Percentiles rank a stretch among this genome's conserved stretches.
Conservation (phyloP, 768 basidiomycete species). For the Rhodosporidiobolus sp. region DNA sequence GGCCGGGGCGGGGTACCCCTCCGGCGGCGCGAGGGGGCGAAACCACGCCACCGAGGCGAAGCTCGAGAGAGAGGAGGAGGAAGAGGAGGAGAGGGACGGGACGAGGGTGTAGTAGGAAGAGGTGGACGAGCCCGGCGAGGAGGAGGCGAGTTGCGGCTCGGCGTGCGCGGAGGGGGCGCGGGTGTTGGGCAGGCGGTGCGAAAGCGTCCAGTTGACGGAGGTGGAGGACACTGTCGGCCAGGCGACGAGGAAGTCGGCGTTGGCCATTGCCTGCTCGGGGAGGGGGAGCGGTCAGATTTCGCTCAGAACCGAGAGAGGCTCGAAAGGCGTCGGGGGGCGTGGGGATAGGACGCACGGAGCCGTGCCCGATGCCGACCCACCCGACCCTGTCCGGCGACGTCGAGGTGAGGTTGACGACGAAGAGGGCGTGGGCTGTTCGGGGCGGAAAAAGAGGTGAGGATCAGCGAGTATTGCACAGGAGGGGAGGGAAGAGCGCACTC, state of each 20-base stretch:
- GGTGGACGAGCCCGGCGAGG: not conserved
- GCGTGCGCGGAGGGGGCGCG: not conserved
- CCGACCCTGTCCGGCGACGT: not conserved
- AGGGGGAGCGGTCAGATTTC: no score
- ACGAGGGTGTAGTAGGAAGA: constrained; percentile 13
- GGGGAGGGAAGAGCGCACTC: constrained; percentile 1
- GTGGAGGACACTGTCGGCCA: constrained; percentile 21
- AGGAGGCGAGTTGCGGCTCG: constrained; percentile 16
- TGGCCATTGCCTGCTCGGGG: constrained; percentile 24
- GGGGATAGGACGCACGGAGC: constrained; percentile 16
- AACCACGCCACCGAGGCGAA: constrained; percentile 14
- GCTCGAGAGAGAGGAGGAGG: not conserved
- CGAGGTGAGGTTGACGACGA: constrained; percentile 18
- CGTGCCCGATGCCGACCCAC: constrained; percentile 20
- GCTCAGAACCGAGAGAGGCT: not conserved
- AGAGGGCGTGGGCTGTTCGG: constrained; percentile 23
- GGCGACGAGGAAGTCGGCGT: constrained; percentile 29
- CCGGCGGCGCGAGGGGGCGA: constrained; percentile 1
- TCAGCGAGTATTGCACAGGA: not conserved
- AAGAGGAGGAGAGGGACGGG: constrained; percentile 19
- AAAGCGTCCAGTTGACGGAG: constrained; percentile 13
- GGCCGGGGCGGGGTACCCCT: constrained; percentile 3
- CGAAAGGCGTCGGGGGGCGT: no score
- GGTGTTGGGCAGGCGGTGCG: constrained; percentile 18
- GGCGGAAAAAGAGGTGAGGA: no score